Evolutionary conservation across 768 basidiomycete species (phyloP), one percentile per base, ranked within the genome.

Genomic region (Panellus pusillus): DNA sequence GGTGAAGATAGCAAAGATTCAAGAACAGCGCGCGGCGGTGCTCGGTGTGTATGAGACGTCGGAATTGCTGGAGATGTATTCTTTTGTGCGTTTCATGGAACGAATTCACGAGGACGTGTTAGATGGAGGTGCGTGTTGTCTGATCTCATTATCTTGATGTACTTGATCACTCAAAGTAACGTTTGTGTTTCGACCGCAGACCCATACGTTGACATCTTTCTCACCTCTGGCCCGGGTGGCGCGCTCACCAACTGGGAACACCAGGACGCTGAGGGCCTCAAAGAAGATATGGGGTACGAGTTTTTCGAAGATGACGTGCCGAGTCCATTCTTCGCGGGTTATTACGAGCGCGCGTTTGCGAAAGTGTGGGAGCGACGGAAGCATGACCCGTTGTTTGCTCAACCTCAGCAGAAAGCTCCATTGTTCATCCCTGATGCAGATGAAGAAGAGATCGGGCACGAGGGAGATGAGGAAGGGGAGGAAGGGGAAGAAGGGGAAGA

Each of bases 41-140:
- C 43, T 58, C 8, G 38, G 43, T 6, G 17, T 42, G 29, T 54
- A 59, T 12, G 24, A 36, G 19, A 59, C 57, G 0, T 14, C 40
- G 9, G 61, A 59, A 38, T 39, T 62, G 9, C 38, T 50, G 13
- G 38, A 59, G 36, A 15, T 62, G 13, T 40, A 47, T 31, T 38
- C 49, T n/a, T 47, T 52, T n/a, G 47, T 45, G 18, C 42, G 40
- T 11, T 62, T 62, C 44, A 18, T 59, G 29, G 17, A 19, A 11
- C 40, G 54, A n/a, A 35, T 59, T 19, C n/a, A 52, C 44, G 15
- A 9, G 8, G 35, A 38, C 28, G 43, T 54, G 19, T 35, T 7
- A 7, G 32, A 35, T 9, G 11, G 14, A 14, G 32, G 32, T 11
- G 32, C 24, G 24, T 24, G 24, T 24, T 6, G 24, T 24, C 24